Percentiles rank a stretch among this genome's conserved stretches.
These are phyloP conservation scores for Yamadazyma akitaensis DNA, from an alignment of 805 yeast species.

Conservation along the genomic window DNA sequence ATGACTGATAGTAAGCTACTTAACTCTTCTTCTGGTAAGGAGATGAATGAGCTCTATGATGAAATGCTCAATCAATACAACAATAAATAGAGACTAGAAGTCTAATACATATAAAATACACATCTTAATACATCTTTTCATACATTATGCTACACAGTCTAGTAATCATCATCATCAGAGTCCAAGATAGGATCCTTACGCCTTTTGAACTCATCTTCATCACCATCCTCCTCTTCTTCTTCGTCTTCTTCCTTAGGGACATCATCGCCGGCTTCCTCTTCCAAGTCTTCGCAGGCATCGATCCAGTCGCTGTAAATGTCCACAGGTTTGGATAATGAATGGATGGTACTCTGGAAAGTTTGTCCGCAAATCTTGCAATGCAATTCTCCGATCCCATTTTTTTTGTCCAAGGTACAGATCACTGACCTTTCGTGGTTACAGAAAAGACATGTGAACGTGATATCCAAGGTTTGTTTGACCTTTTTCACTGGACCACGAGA, in stretches of 20 bases:
- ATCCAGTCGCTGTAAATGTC: slow-evolving; percentile 98
- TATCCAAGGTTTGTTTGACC: slow-evolving; percentile 73
- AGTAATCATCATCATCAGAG: slow-evolving; percentile 32
- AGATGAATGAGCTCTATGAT: slow-evolving; percentile 21
- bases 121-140: background rate
- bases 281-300: slow-evolving; percentile 89
- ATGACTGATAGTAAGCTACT: slow-evolving; percentile 7
- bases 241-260: slow-evolving; percentile 18
- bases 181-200: slow-evolving; percentile 16
- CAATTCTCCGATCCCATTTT: slow-evolving; percentile 75
- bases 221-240: slow-evolving; percentile 30
- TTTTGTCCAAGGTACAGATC: slow-evolving; percentile 82
- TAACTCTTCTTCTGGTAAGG: slow-evolving; percentile 3
- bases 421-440: slow-evolving; percentile 96
- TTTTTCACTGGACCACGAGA: slow-evolving; percentile 72
- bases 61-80: slow-evolving; percentile 19
- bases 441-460: slow-evolving; percentile 84
- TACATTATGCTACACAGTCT: slow-evolving; percentile 1
- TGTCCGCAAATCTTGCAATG: slow-evolving; percentile 95
- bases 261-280: slow-evolving; percentile 43
- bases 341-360: slow-evolving; percentile 83
- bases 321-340: slow-evolving; percentile 81
- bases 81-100: slow-evolving; percentile 2
- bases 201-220: slow-evolving; percentile 23
- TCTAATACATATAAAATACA: background rate